Base-by-base conservation (phyloP, 2,329 filamentous ascomycete genomes). In the Pseudocercospora fuligena region DNA sequence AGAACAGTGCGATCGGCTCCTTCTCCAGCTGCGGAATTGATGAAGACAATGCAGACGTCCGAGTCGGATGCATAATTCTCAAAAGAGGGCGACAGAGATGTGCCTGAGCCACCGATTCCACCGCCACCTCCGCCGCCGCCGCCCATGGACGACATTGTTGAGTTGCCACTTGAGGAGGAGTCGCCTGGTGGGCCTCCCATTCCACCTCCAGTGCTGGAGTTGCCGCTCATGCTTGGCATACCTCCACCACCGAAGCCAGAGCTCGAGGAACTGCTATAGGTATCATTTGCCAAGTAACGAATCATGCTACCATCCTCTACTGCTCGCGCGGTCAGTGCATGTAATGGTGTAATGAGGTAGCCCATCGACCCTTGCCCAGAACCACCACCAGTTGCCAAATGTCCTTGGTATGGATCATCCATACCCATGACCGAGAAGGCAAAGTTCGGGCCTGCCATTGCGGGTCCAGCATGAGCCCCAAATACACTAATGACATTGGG, bases 281-380 rank as follows among this genome's bases (percentile, higher is more conserved):
- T 69, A 66, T 82, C 81, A 62, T 79, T 73, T 0, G 78, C 73
- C 8, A 80, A 73, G 65, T 78, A 80, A 53, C 82, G 82, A 4
- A 54, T 75, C 76, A 70, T 66, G 46, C 61, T 65, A 31, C 67
- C 67, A 29, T 66, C 62, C n/a, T 62, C 57, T 14, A 63, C 29
- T 9, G 67, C 67, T n/a, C 65, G 43, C 2, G 56, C 49, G 6
- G 54, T 60, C 16, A 69, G 40, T 1, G 67, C 67, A 53, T 67
- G 60, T 14, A 67, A 64, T 2, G 65, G 67, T 31, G 61, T 67
- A 47, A 67, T 63, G 31, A 58, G 59, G 56, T 67, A 65, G 7
- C 51, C 31, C 62, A 69, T 51, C 14, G 64, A 67, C 49, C 65
- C 67, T 56, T 67, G 61, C 14, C 67, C 67, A 61, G 65, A 67